phyloP scores from a whole-genome alignment of 192 early-diverging fungal genomes.

The Umbelopsis isabellina region DNA sequence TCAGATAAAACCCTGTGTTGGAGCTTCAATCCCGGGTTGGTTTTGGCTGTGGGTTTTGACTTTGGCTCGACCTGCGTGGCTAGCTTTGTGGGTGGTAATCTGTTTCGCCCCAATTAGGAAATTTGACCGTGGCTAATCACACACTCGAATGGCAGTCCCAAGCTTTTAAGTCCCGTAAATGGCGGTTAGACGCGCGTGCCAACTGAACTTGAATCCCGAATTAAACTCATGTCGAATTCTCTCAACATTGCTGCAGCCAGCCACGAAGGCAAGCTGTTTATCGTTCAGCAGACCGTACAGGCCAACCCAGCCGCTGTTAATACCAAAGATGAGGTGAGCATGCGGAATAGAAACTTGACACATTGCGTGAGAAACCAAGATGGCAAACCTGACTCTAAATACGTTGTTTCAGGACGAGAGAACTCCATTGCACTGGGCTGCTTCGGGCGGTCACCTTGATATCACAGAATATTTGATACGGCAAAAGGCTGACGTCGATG shows the following conservation, averaged over 20 bases:
- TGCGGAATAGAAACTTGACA: conserved; percentile 1
- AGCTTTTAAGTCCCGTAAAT: too few relatives aligned
- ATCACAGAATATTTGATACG: conserved; percentile 69
- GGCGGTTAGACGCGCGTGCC: conserved; percentile 1
- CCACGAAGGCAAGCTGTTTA: conserved; percentile 45
- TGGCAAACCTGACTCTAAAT: not conserved
- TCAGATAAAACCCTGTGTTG: not conserved
- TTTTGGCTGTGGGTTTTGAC: too few relatives aligned
- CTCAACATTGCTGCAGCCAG: conserved; percentile 38
- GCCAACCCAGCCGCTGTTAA: conserved; percentile 52
- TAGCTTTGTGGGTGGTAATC: too few relatives aligned
- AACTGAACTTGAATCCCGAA: not conserved
- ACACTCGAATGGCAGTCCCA: too few relatives aligned
- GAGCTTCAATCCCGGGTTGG: too few relatives aligned
- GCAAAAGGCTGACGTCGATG: conserved; percentile 65
- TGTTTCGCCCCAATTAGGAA: too few relatives aligned
- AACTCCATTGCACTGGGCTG: conserved; percentile 59
- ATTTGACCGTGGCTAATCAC: too few relatives aligned
- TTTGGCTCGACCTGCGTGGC: too few relatives aligned
- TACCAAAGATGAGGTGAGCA: conserved; percentile 67
- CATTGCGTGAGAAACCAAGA: not conserved
- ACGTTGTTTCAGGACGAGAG: conserved; percentile 42
- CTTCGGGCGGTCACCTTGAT: conserved; percentile 70
- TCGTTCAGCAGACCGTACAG: conserved; percentile 55
- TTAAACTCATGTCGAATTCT: not conserved